Percentiles rank a stretch among this genome's conserved stretches.
Evolutionary conservation across 2,329 filamentous ascomycete genomes (phyloP).

Genomic region (Elsinoe australis): DNA sequence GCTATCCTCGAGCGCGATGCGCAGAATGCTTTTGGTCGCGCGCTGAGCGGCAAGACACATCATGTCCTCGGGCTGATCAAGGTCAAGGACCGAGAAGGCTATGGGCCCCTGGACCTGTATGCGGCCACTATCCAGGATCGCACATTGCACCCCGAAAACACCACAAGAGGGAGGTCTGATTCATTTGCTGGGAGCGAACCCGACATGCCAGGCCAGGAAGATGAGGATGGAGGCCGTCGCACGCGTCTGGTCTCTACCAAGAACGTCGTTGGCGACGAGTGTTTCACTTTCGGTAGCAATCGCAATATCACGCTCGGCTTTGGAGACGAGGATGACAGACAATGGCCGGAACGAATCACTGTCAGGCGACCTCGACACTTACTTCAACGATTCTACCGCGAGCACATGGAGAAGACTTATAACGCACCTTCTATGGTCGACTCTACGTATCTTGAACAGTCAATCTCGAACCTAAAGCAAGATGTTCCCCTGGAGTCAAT

Average conservation of each 20-base stretch:
- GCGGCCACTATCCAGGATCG: slow-evolving; percentile 75
- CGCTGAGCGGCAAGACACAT: slow-evolving; percentile 49
- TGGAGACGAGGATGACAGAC: slow-evolving; percentile 90
- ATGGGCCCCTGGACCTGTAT: slow-evolving; percentile 90
- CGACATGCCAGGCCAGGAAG: slow-evolving; percentile 39
- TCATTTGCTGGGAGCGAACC: slow-evolving; percentile 36
- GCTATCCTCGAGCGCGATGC: slow-evolving; percentile 72
- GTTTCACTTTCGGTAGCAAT: slow-evolving; percentile 93
- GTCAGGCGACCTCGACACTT: slow-evolving; percentile 71
- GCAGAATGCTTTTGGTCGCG: slow-evolving; percentile 56
- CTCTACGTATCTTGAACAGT: slow-evolving; percentile 21
- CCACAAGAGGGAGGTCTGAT: slow-evolving; percentile 29
- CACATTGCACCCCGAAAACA: slow-evolving; percentile 44
- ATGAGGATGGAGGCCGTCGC: slow-evolving; percentile 16
- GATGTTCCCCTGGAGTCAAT: slow-evolving; percentile 47
- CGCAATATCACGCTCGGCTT: slow-evolving; percentile 89
- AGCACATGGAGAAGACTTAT: slow-evolving; percentile 47
- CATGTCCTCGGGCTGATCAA: slow-evolving; percentile 74
- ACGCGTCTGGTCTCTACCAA: slow-evolving; percentile 22
- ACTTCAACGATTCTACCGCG: slow-evolving; percentile 62
- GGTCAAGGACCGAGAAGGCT: slow-evolving; percentile 90
- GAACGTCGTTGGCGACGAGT: slow-evolving; percentile 62
- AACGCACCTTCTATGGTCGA: slow-evolving; percentile 26
- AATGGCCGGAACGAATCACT: slow-evolving; percentile 78
- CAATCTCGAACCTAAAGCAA: not conserved